Evolutionary conservation across 2,329 filamentous ascomycete genomes (phyloP).

Genomic region (Anthostomella pinea): DNA sequence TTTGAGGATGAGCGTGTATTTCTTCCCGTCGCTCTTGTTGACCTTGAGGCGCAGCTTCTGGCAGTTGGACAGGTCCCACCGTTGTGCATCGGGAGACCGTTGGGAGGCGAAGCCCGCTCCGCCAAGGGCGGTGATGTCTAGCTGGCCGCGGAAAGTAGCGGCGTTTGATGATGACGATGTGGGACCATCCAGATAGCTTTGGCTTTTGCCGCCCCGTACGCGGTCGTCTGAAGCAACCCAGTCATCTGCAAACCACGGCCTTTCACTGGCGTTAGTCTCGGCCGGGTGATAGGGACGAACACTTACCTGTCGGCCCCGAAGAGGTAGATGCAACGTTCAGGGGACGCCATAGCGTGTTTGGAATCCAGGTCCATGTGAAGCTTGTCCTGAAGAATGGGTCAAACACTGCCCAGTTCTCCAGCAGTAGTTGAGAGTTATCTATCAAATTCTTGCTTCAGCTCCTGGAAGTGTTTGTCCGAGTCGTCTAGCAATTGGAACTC

Average conservation of each 20-base stretch:
- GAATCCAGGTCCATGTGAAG: neutral
- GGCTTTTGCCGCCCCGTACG: slow-evolving; percentile 71
- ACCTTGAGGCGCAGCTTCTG: slow-evolving; percentile 59
- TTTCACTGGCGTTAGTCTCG: slow-evolving; percentile 30
- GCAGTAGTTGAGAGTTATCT: too few species aligned
- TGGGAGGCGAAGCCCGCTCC: slow-evolving; percentile 83
- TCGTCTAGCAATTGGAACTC: too few species aligned
- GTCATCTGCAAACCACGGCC: slow-evolving; percentile 55
- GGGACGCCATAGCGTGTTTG: slow-evolving; percentile 6
- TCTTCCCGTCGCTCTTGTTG: slow-evolving; percentile 56
- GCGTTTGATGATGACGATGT: slow-evolving; percentile 14
- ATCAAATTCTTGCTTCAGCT: too few species aligned
- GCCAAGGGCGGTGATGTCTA: slow-evolving; percentile 73
- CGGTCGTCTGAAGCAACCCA: slow-evolving; percentile 74
- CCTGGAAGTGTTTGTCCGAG: too few species aligned
- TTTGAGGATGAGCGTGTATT: slow-evolving; percentile 73
- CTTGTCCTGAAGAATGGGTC: too few species aligned
- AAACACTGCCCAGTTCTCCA: too few species aligned
- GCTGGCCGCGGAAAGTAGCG: slow-evolving; percentile 64
- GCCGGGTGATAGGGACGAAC: neutral
- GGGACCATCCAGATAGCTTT: slow-evolving; percentile 47
- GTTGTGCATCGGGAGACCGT: slow-evolving; percentile 57
- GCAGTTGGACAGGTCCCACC: slow-evolving; percentile 63
- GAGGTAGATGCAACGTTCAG: slow-evolving; percentile 26
- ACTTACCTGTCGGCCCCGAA: slow-evolving; percentile 41